Percentiles rank a stretch among this genome's conserved stretches.
phyloP scores from a whole-genome alignment of 2,329 filamentous ascomycete genomes.

The Trichoderma atrobrunneum region DNA sequence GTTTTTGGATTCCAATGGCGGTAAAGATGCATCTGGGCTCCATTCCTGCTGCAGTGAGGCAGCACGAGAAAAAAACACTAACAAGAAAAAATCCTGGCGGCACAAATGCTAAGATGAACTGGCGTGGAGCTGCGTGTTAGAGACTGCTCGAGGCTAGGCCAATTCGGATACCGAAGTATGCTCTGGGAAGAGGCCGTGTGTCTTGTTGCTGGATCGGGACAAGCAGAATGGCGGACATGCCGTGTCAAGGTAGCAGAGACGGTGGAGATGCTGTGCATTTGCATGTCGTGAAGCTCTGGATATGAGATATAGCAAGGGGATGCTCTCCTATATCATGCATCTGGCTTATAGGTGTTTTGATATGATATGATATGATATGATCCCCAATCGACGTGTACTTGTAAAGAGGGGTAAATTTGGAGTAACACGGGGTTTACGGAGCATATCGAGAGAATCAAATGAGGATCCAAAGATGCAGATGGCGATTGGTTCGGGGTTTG shows the following conservation, averaged over 20 bases:
- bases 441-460: not conserved
- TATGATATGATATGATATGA: not conserved
- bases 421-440: not conserved
- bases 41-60: not conserved
- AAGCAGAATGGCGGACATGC: constrained; percentile 5
- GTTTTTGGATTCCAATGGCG: not conserved
- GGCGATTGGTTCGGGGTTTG: not conserved
- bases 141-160: constrained; percentile 1
- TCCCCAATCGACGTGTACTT: not conserved
- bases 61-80: not conserved
- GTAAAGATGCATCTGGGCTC: constrained; percentile 5
- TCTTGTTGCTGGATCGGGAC: constrained; percentile 2
- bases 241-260: not conserved
- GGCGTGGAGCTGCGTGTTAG: constrained; percentile 12
- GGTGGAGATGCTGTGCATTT: not conserved
- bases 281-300: not conserved
- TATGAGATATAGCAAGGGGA: not conserved
- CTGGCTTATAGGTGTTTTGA: not conserved
- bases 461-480: not conserved
- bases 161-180: constrained; percentile 7
- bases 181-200: not conserved
- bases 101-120: not conserved
- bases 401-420: not conserved
- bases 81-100: not conserved
- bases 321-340: not conserved